Evolutionary conservation across 148 eudicot genomes (phyloP), one percentile per base, ranked within the genome.

Genomic region (Rheum nobile): DNA sequence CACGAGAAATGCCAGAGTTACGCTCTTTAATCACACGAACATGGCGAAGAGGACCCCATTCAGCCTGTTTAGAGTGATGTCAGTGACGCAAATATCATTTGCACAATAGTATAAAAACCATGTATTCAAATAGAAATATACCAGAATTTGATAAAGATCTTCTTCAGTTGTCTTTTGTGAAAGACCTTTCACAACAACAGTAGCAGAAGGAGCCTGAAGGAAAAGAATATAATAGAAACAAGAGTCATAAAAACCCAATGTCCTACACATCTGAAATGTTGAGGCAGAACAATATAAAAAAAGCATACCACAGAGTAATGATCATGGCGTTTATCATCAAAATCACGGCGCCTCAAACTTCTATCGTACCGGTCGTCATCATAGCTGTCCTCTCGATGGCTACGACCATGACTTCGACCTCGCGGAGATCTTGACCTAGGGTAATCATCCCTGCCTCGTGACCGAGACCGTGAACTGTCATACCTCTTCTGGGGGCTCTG

Each of bases 41-140:
- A 83, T 94, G 88, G 44, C 93, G 96, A 75, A 94, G 88, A 47
- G 98, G 98, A 29, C 96, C 98, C 98, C 98, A 94, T 77, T 94
- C 98, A 82, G 97, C 98, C 98, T 94, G 84, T 77, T 75, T 67
- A 77, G 72, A 69, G 26, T 39, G 74, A 21, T 12, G 38, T 43
- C 70, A 42, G 63, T 48, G 32, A 65, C 32, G 39, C 70, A 31
- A 65, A 34, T 31, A 31, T 17, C 70, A 16, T 38, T 13, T 65
- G 70, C 70, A 32, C 21, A 16, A 32, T 6, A 57, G 72, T 71
- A 29, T 57, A 22, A 31, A 68, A 42, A 73, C 28, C 12, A 63
- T 26, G 29, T 24, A 19, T 8, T 34, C 38, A 50, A 28, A 54
- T 26, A n/a, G 44, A 43, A 47, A 74, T 48, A 17, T 67, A 95